These are phyloP conservation scores for Tillandsia fasciculata DNA, from an alignment of 176 grass and related monocot genomes.

Conservation along the genomic window DNA sequence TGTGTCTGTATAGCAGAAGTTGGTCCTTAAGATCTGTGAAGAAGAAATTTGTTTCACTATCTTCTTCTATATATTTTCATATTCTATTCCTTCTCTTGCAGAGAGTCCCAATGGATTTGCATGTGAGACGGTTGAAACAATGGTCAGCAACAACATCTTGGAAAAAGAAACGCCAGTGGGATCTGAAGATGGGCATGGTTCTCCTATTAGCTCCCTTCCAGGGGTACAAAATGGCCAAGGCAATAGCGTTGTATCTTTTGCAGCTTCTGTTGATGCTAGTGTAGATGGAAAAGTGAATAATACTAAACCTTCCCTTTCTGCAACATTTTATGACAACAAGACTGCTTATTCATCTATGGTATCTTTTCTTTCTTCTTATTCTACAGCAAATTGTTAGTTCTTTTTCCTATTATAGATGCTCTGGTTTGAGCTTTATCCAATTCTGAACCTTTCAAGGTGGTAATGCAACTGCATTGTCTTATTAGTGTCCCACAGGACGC, in stretches of 20 bases:
- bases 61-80: slow-evolving; percentile 12
- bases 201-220: slow-evolving; percentile 53
- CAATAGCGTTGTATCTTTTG: slow-evolving; percentile 37
- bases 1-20: neutral
- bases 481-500: slow-evolving; percentile 93
- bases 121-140: slow-evolving; percentile 40
- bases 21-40: neutral
- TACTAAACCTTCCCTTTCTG: slow-evolving; percentile 45
- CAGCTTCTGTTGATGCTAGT: slow-evolving; percentile 44
- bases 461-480: slow-evolving; percentile 32
- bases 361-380: slow-evolving; percentile 12
- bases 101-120: slow-evolving; percentile 39
- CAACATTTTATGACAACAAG: slow-evolving; percentile 47
- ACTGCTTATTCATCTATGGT: slow-evolving; percentile 78
- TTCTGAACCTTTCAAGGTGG: slow-evolving; percentile 11
- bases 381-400: slow-evolving; percentile 5
- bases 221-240: slow-evolving; percentile 49
- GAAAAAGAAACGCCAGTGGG: slow-evolving; percentile 52
- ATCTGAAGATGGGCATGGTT: slow-evolving; percentile 64
- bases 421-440: slow-evolving; percentile 6
- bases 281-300: slow-evolving; percentile 49
- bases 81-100: slow-evolving; percentile 26
- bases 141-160: slow-evolving; percentile 46
- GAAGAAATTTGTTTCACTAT: neutral
- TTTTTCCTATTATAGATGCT: slow-evolving; percentile 14